Evolutionary conservation across 2,329 filamentous ascomycete species (phyloP), one percentile per base, ranked within the genome.

Genomic region (Apiospora aurea): DNA sequence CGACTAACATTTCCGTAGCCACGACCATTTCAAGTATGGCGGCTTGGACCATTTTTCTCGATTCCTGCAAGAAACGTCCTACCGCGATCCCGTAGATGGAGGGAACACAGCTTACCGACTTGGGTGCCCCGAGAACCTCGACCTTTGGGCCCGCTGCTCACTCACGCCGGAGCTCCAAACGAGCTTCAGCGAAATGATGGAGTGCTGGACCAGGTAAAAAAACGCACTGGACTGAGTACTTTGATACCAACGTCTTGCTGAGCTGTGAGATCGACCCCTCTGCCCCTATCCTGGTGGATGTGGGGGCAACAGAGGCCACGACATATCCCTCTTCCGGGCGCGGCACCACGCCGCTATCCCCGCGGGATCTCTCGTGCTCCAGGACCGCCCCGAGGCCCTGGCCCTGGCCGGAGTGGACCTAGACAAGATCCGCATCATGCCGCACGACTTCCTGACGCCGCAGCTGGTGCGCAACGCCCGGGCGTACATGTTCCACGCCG

Each of bases 391-490:
- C 0, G 77, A 79, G 4, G 70, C 74, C 6, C n/a, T 70, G 2
- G 69, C 74, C 0, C 57, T 77, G 18, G 69, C 74, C 38, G 76
- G 76, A 0, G 80, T 84, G 66, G 67, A 69, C 11, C 74, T 75
- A 8, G 46, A 69, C n/a, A 57, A 57, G 34, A 80, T 84, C 67
- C 74, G 75, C 4, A 73, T 77, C 2, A 76, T 77, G 69, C 73
- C 75, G 2, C 79, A 85, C 71, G 80, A 85, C 70, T 82, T 84
- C 73, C 82, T 85, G 71, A 80, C 77, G 0, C 77, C 80, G 6
- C 83, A 85, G 70, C 82, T 82, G 0, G 73, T 85, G 10, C 80
- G 77, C 34, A 83, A 82, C 7, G 84, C 84, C 0, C 80, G 79
- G 5, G 78, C 76, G 14, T 77, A 77, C 71, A 75, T 75, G 57